Conservation (phyloP, 495 filamentous ascomycete species). For the Parathielavia hyrcaniae region DNA sequence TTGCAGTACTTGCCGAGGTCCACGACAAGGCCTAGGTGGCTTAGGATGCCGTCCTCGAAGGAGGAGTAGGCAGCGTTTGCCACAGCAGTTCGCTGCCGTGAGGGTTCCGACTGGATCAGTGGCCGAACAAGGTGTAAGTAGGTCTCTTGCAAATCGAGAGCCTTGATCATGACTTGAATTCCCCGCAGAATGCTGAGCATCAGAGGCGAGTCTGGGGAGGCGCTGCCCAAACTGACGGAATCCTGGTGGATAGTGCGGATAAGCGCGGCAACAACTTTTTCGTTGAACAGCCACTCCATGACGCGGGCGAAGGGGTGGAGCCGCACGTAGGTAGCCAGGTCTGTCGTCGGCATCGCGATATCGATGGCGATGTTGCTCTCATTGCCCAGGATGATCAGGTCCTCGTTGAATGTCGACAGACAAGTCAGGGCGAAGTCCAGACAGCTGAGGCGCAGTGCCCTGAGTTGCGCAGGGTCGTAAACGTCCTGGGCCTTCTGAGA, state of each 20-base stretch:
- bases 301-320: conserved; percentile 87
- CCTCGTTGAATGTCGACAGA: conserved; percentile 81
- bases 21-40: conserved; percentile 66
- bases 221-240: conserved; percentile 56
- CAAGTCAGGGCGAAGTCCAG: conserved; percentile 71
- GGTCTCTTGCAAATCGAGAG: conserved; percentile 81
- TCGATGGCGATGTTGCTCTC: conserved; percentile 67
- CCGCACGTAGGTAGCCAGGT: conserved; percentile 66
- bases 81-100: conserved; percentile 40
- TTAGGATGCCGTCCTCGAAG: conserved; percentile 87
- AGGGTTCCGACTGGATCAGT: conserved; percentile 48
- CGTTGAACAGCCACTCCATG: conserved; percentile 97
- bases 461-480: conserved; percentile 55
- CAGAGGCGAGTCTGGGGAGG: conserved; percentile 64
- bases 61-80: conserved; percentile 69
- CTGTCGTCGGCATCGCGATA: conserved; percentile 59
- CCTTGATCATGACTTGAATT: conserved; percentile 71
- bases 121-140: conserved; percentile 83
- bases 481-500: conserved; percentile 54
- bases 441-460: conserved; percentile 66
- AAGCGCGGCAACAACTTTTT: conserved; percentile 71
- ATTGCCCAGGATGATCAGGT: conserved; percentile 75
- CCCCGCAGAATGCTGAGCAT: conserved; percentile 65
- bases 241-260: conserved; percentile 72
- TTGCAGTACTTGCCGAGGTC: conserved; percentile 79